Conservation (phyloP, 139 green algal species). For the Trebouxia sp. region DNA sequence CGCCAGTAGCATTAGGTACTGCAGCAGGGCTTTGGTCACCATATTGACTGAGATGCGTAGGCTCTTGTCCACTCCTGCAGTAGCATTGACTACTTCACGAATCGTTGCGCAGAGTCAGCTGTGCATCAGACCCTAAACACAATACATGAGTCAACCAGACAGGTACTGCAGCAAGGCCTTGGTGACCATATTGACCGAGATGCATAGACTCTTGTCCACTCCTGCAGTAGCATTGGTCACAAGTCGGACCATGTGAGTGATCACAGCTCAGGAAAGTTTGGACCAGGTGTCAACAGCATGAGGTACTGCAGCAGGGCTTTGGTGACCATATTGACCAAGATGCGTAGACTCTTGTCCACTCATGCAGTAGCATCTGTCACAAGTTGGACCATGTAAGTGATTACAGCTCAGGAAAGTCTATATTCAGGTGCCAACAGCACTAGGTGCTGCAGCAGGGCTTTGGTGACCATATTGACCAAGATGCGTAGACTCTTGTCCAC, state of each 20-base stretch:
- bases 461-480: slow-evolving; percentile 62
- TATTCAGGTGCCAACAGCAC: slow-evolving; percentile 27
- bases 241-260: no score
- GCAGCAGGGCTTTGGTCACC: slow-evolving; percentile 73
- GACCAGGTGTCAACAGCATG: slow-evolving; percentile 31
- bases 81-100: no score
- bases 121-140: no score
- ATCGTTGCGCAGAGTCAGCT: slow-evolving; percentile 63
- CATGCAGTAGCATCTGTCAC: slow-evolving; percentile 26
- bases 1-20: slow-evolving; percentile 46
- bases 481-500: slow-evolving; percentile 62
- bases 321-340: slow-evolving; percentile 62
- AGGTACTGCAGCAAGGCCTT: slow-evolving; percentile 73
- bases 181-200: slow-evolving; percentile 62
- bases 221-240: no score
- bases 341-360: slow-evolving; percentile 61
- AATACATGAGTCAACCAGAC: slow-evolving; percentile 23
- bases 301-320: slow-evolving; percentile 73
- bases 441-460: slow-evolving; percentile 67
- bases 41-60: slow-evolving; percentile 59
- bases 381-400: no score
- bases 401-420: slow-evolving; percentile 58
- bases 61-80: slow-evolving; percentile 66
- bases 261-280: slow-evolving; percentile 61
- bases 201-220: slow-evolving; percentile 63